Evolutionary conservation across 305 asterid genomes (phyloP), one percentile per base, ranked within the genome.

Genomic region (Rubia balearica): DNA sequence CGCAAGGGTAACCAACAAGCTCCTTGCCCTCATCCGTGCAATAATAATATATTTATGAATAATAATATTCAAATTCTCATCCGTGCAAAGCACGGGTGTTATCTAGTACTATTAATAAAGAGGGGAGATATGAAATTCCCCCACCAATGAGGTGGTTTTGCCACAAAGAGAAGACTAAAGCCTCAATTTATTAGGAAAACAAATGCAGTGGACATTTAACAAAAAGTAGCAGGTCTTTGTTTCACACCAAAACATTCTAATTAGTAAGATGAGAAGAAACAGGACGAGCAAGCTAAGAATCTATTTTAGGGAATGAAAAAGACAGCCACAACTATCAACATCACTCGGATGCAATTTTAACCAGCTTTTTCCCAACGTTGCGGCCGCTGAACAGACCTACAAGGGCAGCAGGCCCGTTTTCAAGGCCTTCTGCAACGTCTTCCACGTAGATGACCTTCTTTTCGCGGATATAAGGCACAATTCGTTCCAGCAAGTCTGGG

Each of bases 371-470:
- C 46, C 67, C 67, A 8, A 62, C 46, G 1, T 62, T 62, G 24
- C 24, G 67, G 40, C 67, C 67, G 17, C 12, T 17, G 40, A 62
- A 62, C 41, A 62, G 67, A 38, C 67, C 67, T 16, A 62, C 21
- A 7, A 62, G 17, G 22, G 67, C 67, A 14, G 67, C 67, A 62
- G 67, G 46, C 1, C 67, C 67, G 8, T 62, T 62, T 62, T 62
- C n/a, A n/a, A n/a, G n/a, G n/a, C n/a, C n/a, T n/a, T n/a, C n/a
- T n/a, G n/a, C n/a, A n/a, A n/a, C n/a, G 45, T 62, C 67, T 33
- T 62, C 67, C 46, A 62, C 67, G 8, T 36, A 62, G 67, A 8
- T 36, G 67, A 62, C 38, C 67, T 62, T 62, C 67, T 62, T 62
- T 14, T 62, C 67, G 9, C 67, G 67, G 45, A 62, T 62, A 12